phyloP scores from a whole-genome alignment of 2,329 filamentous ascomycete genomes.

The Fusarium nanum region DNA sequence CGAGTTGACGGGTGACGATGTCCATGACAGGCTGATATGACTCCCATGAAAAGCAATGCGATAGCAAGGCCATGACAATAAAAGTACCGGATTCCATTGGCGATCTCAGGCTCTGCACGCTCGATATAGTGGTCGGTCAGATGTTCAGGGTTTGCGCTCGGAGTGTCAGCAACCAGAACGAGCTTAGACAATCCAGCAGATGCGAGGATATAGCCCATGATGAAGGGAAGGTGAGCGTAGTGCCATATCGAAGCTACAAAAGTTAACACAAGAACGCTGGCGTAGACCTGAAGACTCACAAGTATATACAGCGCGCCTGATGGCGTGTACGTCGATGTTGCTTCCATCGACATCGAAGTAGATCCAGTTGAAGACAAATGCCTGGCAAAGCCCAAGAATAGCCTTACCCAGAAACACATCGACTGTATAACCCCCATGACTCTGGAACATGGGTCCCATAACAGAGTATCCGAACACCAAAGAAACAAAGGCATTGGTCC shows the following conservation, averaged over 20 bases:
- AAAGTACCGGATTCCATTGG: conserved; percentile 67
- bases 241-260: conserved; percentile 63
- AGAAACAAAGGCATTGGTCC: conserved; percentile 72
- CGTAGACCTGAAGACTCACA: conserved; percentile 47
- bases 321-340: conserved; percentile 70
- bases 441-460: conserved; percentile 70
- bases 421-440: conserved; percentile 55
- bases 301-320: conserved; percentile 61
- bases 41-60: conserved; percentile 63
- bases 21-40: conserved; percentile 66
- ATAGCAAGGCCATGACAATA: conserved; percentile 72
- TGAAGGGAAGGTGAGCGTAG: conserved; percentile 69
- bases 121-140: conserved; percentile 63
- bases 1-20: conserved; percentile 64
- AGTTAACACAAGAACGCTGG: conserved; percentile 13
- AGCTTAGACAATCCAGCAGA: conserved; percentile 68
- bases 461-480: conserved; percentile 74
- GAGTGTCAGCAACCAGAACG: conserved; percentile 67
- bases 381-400: conserved; percentile 66
- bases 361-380: conserved; percentile 71
- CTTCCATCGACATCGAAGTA: conserved; percentile 72
- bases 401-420: conserved; percentile 73
- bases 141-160: conserved; percentile 58
- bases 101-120: conserved; percentile 63
- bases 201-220: conserved; percentile 71